A percentile compares a stretch with the other conserved stretches of the same genome.
Conservation (phyloP, 371 early-diverging fungal species). For the Massospora cicadina region DNA sequence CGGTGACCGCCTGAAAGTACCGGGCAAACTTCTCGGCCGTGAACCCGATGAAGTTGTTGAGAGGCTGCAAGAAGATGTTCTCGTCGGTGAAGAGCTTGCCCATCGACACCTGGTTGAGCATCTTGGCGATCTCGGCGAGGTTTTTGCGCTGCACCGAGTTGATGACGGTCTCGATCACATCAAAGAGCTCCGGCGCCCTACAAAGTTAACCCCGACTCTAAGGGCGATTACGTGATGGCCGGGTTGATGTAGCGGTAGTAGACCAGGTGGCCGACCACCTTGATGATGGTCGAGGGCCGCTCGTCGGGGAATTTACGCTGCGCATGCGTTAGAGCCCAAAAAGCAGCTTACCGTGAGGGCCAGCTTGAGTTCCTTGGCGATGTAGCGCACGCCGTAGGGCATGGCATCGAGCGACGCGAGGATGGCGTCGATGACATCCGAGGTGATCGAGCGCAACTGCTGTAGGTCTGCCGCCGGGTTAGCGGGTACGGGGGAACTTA, state of each 20-base stretch:
- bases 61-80: slow-evolving; percentile 50
- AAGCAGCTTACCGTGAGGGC: slow-evolving; percentile 33
- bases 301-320: slow-evolving; percentile 61
- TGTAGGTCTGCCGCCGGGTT: slow-evolving; percentile 26
- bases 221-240: slow-evolving; percentile 76
- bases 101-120: slow-evolving; percentile 79
- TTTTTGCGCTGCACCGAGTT: slow-evolving; percentile 83
- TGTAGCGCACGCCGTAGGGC: slow-evolving; percentile 92
- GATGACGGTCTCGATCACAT: slow-evolving; percentile 75
- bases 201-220: not conserved
- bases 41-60: slow-evolving; percentile 60
- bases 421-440: slow-evolving; percentile 64
- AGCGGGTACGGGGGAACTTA: slow-evolving; percentile 5
- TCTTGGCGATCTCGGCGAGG: slow-evolving; percentile 85
- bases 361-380: slow-evolving; percentile 70
- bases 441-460: slow-evolving; percentile 56
- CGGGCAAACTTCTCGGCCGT: slow-evolving; percentile 51
- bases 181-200: slow-evolving; percentile 90
- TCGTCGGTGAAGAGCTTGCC: slow-evolving; percentile 50
- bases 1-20: slow-evolving; percentile 60
- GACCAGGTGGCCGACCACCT: slow-evolving; percentile 81
- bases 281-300: slow-evolving; percentile 53
- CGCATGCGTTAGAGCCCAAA: not conserved
- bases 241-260: slow-evolving; percentile 96
- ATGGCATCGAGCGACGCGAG: slow-evolving; percentile 54